Conservation (phyloP, 2,329 filamentous ascomycete genomes). For the Penicillium sp. region DNA sequence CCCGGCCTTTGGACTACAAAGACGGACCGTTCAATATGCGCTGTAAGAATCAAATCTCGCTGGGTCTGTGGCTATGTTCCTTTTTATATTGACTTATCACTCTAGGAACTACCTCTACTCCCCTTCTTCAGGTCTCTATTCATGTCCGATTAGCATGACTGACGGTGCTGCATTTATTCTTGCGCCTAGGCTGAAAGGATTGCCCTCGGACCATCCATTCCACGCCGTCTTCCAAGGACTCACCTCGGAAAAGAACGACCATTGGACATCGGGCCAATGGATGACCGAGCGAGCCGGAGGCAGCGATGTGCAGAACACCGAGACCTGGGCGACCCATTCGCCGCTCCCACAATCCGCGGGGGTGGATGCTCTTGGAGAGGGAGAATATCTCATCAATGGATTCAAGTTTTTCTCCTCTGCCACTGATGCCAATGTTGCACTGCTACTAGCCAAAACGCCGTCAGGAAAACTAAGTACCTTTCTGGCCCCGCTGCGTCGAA, state of each 20-base stretch:
- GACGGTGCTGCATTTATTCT: constrained; percentile 44
- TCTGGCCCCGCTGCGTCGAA: constrained; percentile 64
- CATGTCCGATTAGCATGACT: constrained; percentile 68
- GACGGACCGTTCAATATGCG: constrained; percentile 32
- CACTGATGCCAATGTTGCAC: constrained; percentile 66
- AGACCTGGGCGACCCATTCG: constrained; percentile 38
- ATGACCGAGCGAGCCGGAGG: constrained; percentile 45
- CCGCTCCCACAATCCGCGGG: constrained; percentile 16
- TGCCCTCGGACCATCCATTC: constrained; percentile 27
- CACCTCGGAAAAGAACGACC: constrained; percentile 31
- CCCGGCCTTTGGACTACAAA: constrained; percentile 21
- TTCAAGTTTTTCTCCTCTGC: constrained; percentile 76
- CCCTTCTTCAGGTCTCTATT: constrained; percentile 63
- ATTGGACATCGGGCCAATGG: constrained; percentile 45
- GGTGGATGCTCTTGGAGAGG: constrained; percentile 24
- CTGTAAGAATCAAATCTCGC: constrained; percentile 26
- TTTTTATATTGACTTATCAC: neutral
- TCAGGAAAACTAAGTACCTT: constrained; percentile 64
- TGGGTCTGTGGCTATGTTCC: neutral
- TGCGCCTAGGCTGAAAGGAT: constrained; percentile 18
- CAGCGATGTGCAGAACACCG: constrained; percentile 40
- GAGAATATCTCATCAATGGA: constrained; percentile 57
- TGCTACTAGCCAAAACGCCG: constrained; percentile 66
- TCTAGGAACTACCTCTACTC: constrained; percentile 60
- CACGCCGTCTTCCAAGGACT: constrained; percentile 30